Base-by-base conservation (phyloP, 257 asterid genomes). In the Gardenia jasminoides region DNA sequence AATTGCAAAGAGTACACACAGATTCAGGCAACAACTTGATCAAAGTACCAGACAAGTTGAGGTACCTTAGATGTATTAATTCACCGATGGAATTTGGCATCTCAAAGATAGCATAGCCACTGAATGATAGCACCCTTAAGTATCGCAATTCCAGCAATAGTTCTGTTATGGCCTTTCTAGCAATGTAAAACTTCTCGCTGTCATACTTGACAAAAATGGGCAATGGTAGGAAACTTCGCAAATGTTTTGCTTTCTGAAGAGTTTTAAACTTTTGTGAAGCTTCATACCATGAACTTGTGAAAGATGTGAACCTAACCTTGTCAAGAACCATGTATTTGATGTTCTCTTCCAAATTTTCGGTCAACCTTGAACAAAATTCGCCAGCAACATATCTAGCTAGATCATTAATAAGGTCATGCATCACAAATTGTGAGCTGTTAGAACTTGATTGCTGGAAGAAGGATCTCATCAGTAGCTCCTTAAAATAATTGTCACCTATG, bases 361-460 rank as follows among this genome's bases (percentile, higher is more conserved):
- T 70, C 81, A 76, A 50, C 67, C 83, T 56, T 7, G 44, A 62
- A 62, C 78, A 83, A n/a, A 68, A 59, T 19, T 43, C 39, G 22
- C 82, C 78, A 50, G 82, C 79, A 36, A 82, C 78, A 54, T 46
- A 78, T 36, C 12, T 22, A 15, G 85, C 76, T 6, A 82, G 78
- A 62, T 77, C 85, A 64, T 72, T 72, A 9, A 77, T 77, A 58
- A 82, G 79, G 74, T 82, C 79, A 64, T 82, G 85, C 85, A 82
- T 77, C 58, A 82, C 62, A 47, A 82, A 78, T n/a, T 44, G 44
- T 33, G 78, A 76, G n/a, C n/a, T 56, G 47, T 36, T 30, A 9
- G 22, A 30, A 54, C 48, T 62, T 76, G 79, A 54, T 47, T 52
- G 20, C 59, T 80, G 75, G 68, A 80, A 80, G 62, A 80, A 75